Evolutionary conservation across 805 yeast genomes (phyloP), one percentile per base, ranked within the genome.

Genomic region (Candida ficus): DNA sequence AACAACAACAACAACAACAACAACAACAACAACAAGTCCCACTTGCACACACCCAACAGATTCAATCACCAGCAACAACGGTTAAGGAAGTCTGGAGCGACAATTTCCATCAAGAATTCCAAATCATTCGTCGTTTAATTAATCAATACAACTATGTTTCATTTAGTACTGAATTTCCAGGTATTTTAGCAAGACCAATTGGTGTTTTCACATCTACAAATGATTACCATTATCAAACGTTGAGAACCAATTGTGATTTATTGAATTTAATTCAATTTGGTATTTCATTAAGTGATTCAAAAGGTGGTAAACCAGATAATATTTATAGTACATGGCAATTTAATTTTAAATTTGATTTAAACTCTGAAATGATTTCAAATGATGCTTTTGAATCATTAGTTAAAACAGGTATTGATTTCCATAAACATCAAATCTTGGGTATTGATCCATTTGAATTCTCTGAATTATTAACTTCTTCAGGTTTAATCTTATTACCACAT

Each of bases 201-300:
- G 99, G 99, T 16, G 78, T 86, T 16, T 93, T 93, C 64, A 78
- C 87, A 53, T 80, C 93, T 3, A 85, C 93, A 13, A 73, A 83
- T 19, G 98, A 93, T 61, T 93, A 89, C 62, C 98, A 93, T 61
- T 93, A 91, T 58, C 99, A 93, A 62, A 91, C 98, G 0, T 73
- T 93, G 64, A 75, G 99, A 56, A 73, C 95, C 9, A 93, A 93
- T 60, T 85, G 93, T 4, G 99, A 93, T 61, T 70, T 93, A 41
- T 64, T 90, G 50, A 81, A 83, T 52, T 76, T 93, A 43, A 81
- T 93, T 41, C 99, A 93, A 63, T 73, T 93, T 40, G 95, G 95
- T 20, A 68, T 88, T 31, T 80, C 95, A 0, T 62, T 88, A 19
- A 70, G 86, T 41, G 93, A 84, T 57, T 68, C 70, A 33, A 70